Evolutionary conservation across 345 rosid genomes (phyloP).

Genomic region (Odontarrhena argentea): DNA sequence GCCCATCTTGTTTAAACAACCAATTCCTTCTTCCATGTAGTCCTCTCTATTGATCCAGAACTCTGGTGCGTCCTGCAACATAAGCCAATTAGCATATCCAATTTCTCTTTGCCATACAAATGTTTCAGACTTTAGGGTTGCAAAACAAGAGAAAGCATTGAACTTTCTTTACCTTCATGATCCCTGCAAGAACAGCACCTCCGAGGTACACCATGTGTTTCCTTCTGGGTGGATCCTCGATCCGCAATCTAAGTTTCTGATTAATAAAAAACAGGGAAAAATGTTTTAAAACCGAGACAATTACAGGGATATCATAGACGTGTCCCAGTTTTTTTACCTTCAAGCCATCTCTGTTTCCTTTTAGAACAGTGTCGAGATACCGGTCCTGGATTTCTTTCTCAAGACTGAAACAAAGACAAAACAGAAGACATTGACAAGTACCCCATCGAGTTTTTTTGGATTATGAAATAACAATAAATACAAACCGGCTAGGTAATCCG

Average conservation of each 20-base stretch:
- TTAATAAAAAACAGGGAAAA: background rate
- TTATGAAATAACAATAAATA: background rate
- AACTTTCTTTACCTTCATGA: constrained; percentile 73
- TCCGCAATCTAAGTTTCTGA: constrained; percentile 80
- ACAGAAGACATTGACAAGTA: background rate
- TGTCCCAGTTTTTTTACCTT: constrained; percentile 51
- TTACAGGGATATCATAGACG: background rate
- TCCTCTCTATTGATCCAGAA: constrained; percentile 97
- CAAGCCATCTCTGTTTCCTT: constrained; percentile 96
- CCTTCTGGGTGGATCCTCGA: constrained; percentile 97
- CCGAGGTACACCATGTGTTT: constrained; percentile 99
- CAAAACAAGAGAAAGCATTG: constrained; percentile 18
- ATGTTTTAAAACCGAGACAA: constrained; percentile 7
- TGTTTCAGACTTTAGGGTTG: background rate
- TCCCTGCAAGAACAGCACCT: constrained; percentile 97
- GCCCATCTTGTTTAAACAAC: constrained; percentile 75
- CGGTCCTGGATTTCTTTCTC: constrained; percentile 93
- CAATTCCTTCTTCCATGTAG: constrained; percentile 82
- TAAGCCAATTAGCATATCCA: constrained; percentile 2
- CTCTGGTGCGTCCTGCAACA: constrained; percentile 89
- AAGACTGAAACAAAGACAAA: constrained; percentile 56
- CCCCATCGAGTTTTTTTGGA: constrained; percentile 15
- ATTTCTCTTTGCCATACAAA: background rate
- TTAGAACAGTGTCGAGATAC: constrained; percentile 83
- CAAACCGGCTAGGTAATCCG: constrained; percentile 95